A percentile compares a stretch with the other conserved stretches of the same genome.
Evolutionary conservation across 306 rosid genomes (phyloP).

Genomic region (Glycyrrhiza uralensis): DNA sequence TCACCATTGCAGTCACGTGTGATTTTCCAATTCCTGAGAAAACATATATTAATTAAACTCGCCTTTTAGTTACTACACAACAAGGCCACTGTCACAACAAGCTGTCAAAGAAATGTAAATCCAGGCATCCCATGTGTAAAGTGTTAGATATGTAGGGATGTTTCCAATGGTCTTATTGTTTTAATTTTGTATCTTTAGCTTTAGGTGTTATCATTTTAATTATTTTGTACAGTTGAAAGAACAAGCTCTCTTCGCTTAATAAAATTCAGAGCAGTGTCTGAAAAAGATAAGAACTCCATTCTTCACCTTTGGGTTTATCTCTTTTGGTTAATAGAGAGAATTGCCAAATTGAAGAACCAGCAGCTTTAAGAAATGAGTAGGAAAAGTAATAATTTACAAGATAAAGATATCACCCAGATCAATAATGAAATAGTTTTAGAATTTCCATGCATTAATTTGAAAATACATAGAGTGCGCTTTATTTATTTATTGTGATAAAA

Average conservation of each 20-base stretch:
- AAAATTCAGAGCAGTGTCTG: not conserved
- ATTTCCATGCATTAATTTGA: not conserved
- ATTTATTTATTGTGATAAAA: not conserved
- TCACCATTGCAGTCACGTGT: not conserved
- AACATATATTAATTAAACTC: not conserved
- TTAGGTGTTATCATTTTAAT: too few relatives aligned
- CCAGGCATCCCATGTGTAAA: not conserved
- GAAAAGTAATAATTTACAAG: not conserved
- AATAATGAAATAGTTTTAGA: not conserved
- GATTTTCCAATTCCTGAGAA: conserved; percentile 12
- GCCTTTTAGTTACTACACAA: not conserved
- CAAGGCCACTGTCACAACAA: not conserved
- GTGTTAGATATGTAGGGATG: not conserved
- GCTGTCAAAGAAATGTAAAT: conserved; percentile 2
- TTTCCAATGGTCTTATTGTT: not conserved
- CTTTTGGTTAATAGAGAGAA: not conserved
- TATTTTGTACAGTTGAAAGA: not conserved
- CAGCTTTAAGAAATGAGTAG: not conserved
- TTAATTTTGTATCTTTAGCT: not conserved
- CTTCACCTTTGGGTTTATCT: not conserved
- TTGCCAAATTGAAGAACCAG: not conserved
- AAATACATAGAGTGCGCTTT: not conserved
- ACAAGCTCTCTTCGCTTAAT: not conserved
- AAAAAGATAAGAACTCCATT: not conserved
- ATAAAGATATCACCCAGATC: not conserved